Conservation (phyloP, 73 alveolate species). For the Blepharisma japonicum region DNA sequence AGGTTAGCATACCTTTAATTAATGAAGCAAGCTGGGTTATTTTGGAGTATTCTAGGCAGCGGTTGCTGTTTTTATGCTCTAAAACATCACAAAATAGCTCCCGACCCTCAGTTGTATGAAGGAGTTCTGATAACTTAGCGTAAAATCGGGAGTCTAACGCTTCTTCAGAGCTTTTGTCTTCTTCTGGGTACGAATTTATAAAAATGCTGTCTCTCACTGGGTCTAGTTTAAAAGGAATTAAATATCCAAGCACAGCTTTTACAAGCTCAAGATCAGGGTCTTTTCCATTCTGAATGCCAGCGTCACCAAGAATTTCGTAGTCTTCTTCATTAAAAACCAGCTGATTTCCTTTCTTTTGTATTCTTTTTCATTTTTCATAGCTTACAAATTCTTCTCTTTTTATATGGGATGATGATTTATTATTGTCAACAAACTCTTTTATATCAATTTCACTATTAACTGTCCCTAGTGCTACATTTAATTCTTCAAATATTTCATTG, state of each 20-base stretch:
- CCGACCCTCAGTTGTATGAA: constrained; percentile 16
- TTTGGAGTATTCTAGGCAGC: not conserved
- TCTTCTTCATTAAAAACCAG: too few relatives aligned
- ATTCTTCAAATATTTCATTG: constrained; percentile 1
- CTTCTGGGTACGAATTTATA: too few relatives aligned
- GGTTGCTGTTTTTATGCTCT: not conserved
- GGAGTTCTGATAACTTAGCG: not conserved
- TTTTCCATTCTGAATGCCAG: too few relatives aligned
- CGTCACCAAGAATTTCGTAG: too few relatives aligned
- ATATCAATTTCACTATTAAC: constrained; percentile 9
- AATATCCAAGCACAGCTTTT: too few relatives aligned
- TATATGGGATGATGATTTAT: not conserved
- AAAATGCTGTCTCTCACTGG: too few relatives aligned
- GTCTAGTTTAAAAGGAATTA: too few relatives aligned
- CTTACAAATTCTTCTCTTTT: constrained; percentile 9
- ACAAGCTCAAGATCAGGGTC: too few relatives aligned
- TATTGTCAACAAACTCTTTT: not conserved
- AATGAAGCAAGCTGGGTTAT: not conserved
- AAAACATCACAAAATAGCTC: constrained; percentile 9
- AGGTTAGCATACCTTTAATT: not conserved
- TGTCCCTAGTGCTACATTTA: not conserved
- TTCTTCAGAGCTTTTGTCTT: too few relatives aligned
- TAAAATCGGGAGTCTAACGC: not conserved
- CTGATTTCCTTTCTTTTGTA: too few relatives aligned
- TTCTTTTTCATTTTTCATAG: not conserved